Base-by-base conservation (phyloP, 106 monocot species). In the Xerophyta viscosa region DNA sequence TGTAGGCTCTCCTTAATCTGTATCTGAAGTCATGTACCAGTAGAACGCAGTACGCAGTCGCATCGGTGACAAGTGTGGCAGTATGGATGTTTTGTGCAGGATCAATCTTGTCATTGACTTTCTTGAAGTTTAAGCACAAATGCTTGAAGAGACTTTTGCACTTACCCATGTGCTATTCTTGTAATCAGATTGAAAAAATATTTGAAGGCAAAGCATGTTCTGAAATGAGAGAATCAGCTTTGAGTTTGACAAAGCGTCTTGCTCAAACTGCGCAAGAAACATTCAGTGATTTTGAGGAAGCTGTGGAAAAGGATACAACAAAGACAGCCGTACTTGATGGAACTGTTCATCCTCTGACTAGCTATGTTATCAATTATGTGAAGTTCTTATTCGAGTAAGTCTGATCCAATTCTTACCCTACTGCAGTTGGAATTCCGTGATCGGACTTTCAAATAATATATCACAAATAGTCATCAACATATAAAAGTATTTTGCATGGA, bases 251-350 rank as follows among this genome's bases (percentile, higher is more conserved):
- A 25, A 81, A 64, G 59, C 72, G 62, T 20, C 64, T 88, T 41
- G 84, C 88, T 19, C 83, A 85, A 67, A 88, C 94, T 52, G 94
- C 84, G 5, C 77, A 75, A 66, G 88, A 84, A 57, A 94, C 81
- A 13, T 84, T 94, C 66, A 71, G 73, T 65, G 88, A 94, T 75
- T 94, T 94, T 85, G 84, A 78, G 64, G 94, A 94, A 52, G 94
- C 94, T 20, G 94, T 94, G 36, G 84, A 94, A 75, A 94, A 94
- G 36, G 94, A 94, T 63, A 88, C 84, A 53, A 78, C 94, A 37
- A 94, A 81, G 61, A 94, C 84, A 28, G 69, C 81, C 46, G 84
- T 84, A 50, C 43, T 50, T 14, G 94, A 94, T 76, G 94, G 94
- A 67, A 94, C 88, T 27, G 94, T 94, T 3, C 94, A 89, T 28